Conservation (phyloP, 371 early-diverging fungal species). For the Mucor sp. region DNA sequence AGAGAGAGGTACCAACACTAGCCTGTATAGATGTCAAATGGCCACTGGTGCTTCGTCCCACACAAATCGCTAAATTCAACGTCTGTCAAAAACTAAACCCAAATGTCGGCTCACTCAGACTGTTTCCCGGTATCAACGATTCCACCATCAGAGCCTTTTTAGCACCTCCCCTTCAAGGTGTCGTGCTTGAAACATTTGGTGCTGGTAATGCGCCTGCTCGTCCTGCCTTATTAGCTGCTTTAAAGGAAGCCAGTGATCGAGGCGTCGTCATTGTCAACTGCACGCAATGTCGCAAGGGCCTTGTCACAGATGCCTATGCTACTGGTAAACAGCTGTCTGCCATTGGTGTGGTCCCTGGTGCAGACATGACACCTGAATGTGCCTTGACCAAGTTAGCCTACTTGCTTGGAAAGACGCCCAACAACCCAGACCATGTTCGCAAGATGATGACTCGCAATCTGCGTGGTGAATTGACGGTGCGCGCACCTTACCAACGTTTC, state of each 20-base stretch:
- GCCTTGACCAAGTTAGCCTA: constrained; percentile 95
- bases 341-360: constrained; percentile 91
- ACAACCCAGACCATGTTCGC: constrained; percentile 70
- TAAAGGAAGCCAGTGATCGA: constrained; percentile 87
- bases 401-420: constrained; percentile 71
- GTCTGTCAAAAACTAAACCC: constrained; percentile 84
- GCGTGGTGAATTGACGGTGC: constrained; percentile 91
- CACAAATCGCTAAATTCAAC: constrained; percentile 78
- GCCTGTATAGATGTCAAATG: constrained; percentile 81
- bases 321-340: constrained; percentile 84
- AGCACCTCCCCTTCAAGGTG: constrained; percentile 84
- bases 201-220: constrained; percentile 96
- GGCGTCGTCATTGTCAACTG: constrained; percentile 97
- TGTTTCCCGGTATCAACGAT: constrained; percentile 95
- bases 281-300: constrained; percentile 88
- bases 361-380: constrained; percentile 98
- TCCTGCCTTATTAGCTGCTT: constrained; percentile 76
- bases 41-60: constrained; percentile 87
- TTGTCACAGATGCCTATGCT: constrained; percentile 90
- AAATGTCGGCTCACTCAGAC: constrained; percentile 86
- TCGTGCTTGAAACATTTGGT: constrained; percentile 96
- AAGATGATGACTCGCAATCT: constrained; percentile 80
- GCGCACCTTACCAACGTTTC: constrained; percentile 61
- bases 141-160: constrained; percentile 87
- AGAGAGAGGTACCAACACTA: background rate